Evolutionary conservation across 1,284 basidiomycete species (phyloP).

Genomic region (Cryptococcus sp.): DNA sequence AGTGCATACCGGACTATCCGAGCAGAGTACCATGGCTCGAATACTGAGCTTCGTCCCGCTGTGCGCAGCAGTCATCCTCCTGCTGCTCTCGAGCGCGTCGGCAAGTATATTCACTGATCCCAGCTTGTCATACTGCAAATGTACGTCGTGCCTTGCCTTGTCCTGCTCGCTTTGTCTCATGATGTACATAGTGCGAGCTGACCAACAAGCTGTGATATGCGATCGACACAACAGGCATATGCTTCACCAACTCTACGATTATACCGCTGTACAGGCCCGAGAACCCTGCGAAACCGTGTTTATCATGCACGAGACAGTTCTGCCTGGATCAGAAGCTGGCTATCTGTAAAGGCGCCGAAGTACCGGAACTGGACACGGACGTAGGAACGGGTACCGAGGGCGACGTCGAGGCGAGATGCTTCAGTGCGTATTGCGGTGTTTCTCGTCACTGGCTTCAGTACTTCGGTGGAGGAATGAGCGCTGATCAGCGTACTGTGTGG

Average conservation of each 20-base stretch:
- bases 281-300: constrained; percentile 82
- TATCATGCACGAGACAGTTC: constrained; percentile 92
- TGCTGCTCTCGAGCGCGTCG: constrained; percentile 13
- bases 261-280: constrained; percentile 77
- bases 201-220: not conserved
- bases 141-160: constrained; percentile 25
- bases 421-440: constrained; percentile 65
- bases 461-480: not conserved
- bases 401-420: constrained; percentile 92
- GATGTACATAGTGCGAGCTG: not conserved
- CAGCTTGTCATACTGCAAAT: constrained; percentile 52
- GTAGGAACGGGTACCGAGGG: constrained; percentile 94
- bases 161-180: not conserved
- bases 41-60: constrained; percentile 1
- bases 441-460: not conserved
- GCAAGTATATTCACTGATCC: constrained; percentile 40
- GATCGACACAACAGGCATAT: constrained; percentile 66
- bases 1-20: too few relatives aligned
- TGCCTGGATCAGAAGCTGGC: constrained; percentile 87
- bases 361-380: constrained; percentile 85
- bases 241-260: constrained; percentile 87
- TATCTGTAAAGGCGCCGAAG: constrained; percentile 72
- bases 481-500: not conserved
- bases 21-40: not conserved
- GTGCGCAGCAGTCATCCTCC: constrained; percentile 1